Percentiles rank a stretch among this genome's conserved stretches.
Conservation (phyloP, 108 stramenopile species). For the Seminavis robusta region DNA sequence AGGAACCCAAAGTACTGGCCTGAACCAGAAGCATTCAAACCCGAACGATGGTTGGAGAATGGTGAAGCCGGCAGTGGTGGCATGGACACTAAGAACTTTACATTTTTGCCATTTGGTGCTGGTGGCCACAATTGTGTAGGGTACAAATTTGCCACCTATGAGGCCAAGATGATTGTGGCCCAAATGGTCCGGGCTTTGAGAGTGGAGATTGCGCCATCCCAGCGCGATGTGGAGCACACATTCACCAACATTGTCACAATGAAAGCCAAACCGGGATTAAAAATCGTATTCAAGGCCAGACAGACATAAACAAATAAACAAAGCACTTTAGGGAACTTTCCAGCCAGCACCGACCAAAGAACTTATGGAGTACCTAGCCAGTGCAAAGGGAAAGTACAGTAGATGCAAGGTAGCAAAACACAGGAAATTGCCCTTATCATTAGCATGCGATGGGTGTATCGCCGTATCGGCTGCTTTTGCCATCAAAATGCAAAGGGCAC, state of each 20-base stretch:
- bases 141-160: conserved; percentile 53
- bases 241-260: conserved; percentile 38
- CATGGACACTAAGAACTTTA: conserved; percentile 23
- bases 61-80: conserved; percentile 12
- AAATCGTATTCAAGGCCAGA: conserved; percentile 19
- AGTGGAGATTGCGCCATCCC: conserved; percentile 30
- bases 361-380: too few relatives aligned
- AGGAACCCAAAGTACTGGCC: conserved; percentile 60
- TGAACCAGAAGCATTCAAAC: conserved; percentile 52
- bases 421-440: too few relatives aligned
- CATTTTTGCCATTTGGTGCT: conserved; percentile 61
- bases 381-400: too few relatives aligned
- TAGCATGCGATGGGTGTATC: too few relatives aligned
- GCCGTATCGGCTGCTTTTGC: conserved; percentile 65
- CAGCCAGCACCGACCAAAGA: too few relatives aligned
- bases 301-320: too few relatives aligned
- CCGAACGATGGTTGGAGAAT: conserved; percentile 57
- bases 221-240: conserved; percentile 28
- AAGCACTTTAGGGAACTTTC: too few relatives aligned
- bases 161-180: conserved; percentile 64
- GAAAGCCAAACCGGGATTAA: conserved; percentile 45
- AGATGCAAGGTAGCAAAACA: too few relatives aligned
- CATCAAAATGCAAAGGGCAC: conserved; percentile 76
- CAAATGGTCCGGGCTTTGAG: conserved; percentile 39
- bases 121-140: conserved; percentile 62